phyloP scores from a whole-genome alignment of 768 basidiomycete genomes.

The Leccinum longicurvipes region DNA sequence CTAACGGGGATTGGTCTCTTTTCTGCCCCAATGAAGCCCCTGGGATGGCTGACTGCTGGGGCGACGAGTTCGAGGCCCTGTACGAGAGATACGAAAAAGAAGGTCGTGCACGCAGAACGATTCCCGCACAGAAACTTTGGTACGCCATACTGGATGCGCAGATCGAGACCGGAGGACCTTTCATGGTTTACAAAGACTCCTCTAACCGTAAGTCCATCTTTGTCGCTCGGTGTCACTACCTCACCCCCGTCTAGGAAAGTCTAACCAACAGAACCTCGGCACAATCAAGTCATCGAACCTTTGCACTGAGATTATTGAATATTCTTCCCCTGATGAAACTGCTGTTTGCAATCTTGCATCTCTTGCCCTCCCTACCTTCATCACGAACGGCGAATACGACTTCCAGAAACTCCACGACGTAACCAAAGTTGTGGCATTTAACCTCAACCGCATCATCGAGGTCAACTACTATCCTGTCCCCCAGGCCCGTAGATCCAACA shows the following conservation, averaged over 20 bases:
- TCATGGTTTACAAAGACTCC: slow-evolving; percentile 98
- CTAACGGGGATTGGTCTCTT: slow-evolving; percentile 96
- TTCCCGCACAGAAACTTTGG: slow-evolving; percentile 98
- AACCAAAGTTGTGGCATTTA: slow-evolving; percentile 86
- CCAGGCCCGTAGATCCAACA: slow-evolving; percentile 90
- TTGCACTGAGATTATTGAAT: slow-evolving; percentile 99
- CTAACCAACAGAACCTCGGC: slow-evolving; percentile 97
- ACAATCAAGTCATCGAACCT: slow-evolving; percentile 99
- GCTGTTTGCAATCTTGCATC: slow-evolving; percentile 99
- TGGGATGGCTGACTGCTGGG: slow-evolving; percentile 81
- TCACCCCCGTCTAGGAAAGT: slow-evolving; percentile 63
- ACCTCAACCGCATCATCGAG: slow-evolving; percentile 93
- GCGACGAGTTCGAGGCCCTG: slow-evolving; percentile 83
- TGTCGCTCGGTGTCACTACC: neutral
- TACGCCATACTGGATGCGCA: slow-evolving; percentile 95
- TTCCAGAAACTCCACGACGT: slow-evolving; percentile 96
- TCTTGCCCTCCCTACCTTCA: slow-evolving; percentile 89
- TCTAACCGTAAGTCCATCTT: slow-evolving; percentile 66
- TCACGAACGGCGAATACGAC: slow-evolving; percentile 80
- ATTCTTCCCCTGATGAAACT: slow-evolving; percentile 94
- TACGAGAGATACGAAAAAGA: slow-evolving; percentile 88
- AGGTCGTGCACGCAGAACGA: slow-evolving; percentile 76
- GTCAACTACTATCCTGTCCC: slow-evolving; percentile 93
- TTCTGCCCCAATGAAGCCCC: slow-evolving; percentile 99
- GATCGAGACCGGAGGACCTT: slow-evolving; percentile 98